Evolutionary conservation across 495 filamentous ascomycete genomes (phyloP).

Genomic region (Sabuloglossum arenarium): DNA sequence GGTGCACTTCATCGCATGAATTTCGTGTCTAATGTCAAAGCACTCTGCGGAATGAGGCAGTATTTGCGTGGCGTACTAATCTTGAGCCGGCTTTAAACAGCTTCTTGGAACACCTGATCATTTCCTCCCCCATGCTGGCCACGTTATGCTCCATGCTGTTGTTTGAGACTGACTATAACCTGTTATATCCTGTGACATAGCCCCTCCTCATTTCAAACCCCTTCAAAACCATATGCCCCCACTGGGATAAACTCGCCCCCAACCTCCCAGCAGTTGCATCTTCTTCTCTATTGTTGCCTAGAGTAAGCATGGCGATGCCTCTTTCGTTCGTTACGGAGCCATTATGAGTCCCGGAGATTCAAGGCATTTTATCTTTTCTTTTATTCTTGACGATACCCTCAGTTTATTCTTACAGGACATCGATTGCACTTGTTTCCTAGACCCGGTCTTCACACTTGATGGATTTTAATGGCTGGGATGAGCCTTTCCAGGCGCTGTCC

Average conservation of each 20-base stretch:
- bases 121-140: too few relatives aligned
- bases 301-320: background rate
- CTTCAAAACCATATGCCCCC: background rate
- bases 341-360: background rate
- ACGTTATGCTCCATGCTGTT: too few relatives aligned
- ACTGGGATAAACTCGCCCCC: background rate
- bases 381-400: background rate
- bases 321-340: background rate
- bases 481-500: background rate
- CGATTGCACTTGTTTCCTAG: background rate
- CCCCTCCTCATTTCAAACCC: background rate
- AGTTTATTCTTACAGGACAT: background rate
- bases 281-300: background rate
- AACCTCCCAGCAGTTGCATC: background rate
- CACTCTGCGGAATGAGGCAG: too few relatives aligned
- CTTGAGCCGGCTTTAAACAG: too few relatives aligned
- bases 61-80: too few relatives aligned
- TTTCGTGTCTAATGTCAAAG: too few relatives aligned
- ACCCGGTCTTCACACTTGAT: background rate
- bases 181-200: too few relatives aligned
- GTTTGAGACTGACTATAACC: too few relatives aligned
- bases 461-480: background rate
- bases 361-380: background rate
- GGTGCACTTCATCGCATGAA: background rate
- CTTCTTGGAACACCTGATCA: too few relatives aligned